Evolutionary conservation across 345 rosid genomes (phyloP), one percentile per base, ranked within the genome.

Genomic region (Orychophragmus violaceus): DNA sequence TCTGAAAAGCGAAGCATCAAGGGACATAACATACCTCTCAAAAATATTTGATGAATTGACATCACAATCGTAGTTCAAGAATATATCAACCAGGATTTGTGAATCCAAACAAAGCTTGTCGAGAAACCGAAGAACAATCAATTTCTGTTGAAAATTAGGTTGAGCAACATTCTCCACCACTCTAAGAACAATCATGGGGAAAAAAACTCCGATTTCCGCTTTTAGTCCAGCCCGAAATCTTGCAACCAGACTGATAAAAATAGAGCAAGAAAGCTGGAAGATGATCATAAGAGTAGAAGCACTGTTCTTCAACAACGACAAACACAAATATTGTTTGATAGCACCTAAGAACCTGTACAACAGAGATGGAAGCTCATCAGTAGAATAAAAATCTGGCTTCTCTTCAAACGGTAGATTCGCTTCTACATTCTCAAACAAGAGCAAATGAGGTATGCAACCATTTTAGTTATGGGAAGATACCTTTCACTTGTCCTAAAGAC

Each of bases 241-340:
- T 52, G 96, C 85, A 46, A 94, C 97, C 55, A 90, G 82, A 77
- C 97, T 94, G 68, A 94, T 88, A 74, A 94, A 94, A 64, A 94
- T 90, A 72, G 99, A 94, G 83, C 99, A 94, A 67, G 99, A 94
- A 76, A 94, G 97, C 85, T 94, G 97, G 85, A 90, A 94, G 77
- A 94, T 81, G 66, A 94, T 90, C 92, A 94, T 85, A 49, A 94
- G 90, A 64, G 87, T 88, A 3, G 99, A 94, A 71, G 96, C 89
- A 30, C 96, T 94, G 79, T 94, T 90, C 93, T 94, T 94, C 83
- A 94, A 74, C 82, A 94, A 60, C 25, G 99, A 90, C 59, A 94
- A 75, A 75, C 99, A 90, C 74, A 94, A 72, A 75, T 88, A 90
- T 65, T 88, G 99, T 82, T 94, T 90, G 71, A 94, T 94, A 69